Evolutionary conservation across 495 filamentous ascomycete genomes (phyloP), one percentile per base, ranked within the genome.

Genomic region (Talaromyces liani): DNA sequence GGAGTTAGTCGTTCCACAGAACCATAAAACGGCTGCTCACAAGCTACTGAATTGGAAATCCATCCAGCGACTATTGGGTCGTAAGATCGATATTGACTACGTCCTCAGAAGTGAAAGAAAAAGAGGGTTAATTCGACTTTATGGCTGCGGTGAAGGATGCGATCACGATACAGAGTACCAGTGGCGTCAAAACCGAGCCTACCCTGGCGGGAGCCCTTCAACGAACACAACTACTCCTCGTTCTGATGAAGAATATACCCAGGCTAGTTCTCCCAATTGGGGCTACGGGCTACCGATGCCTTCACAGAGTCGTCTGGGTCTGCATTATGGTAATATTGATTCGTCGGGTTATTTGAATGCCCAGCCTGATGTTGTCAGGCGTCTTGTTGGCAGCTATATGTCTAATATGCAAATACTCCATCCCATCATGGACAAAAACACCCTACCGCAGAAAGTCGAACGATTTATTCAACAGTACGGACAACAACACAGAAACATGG

Each of bases 401-500:
- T 72, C 86, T 4, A 82, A 95, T 69, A 88, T 98, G 45, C 89
- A 96, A 67, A 90, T 86, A 61, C 84, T 98, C 71, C 94, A 98
- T 72, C 94, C 94, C 12, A 92, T 98, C 69, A 80, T 98, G 41
- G 79, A 24, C 22, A 24, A 24, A 24, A 24, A 24, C 22, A 24
- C 22, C 22, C 22, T 24, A 24, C 22, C 22, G 1, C 67, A 72
- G 25, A 80, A 82, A 69, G 72, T 87, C 10, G 74, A 82, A n/a
- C 67, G 65, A 4, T 90, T 91, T 66, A 75, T 81, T 29, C 59
- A 68, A 24, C 22, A 24, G 22, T 24, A 24, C 22, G 22, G 22
- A 24, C 22, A 24, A 24, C 22, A 24, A 24, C 22, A 24, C 22
- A 24, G 22, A 2, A 24, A 24, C 22, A 24, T 24, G 22, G 22